Evolutionary conservation across 163 green algal genomes (phyloP).

Genomic region (Chlamydomonas reinhardtii): DNA sequence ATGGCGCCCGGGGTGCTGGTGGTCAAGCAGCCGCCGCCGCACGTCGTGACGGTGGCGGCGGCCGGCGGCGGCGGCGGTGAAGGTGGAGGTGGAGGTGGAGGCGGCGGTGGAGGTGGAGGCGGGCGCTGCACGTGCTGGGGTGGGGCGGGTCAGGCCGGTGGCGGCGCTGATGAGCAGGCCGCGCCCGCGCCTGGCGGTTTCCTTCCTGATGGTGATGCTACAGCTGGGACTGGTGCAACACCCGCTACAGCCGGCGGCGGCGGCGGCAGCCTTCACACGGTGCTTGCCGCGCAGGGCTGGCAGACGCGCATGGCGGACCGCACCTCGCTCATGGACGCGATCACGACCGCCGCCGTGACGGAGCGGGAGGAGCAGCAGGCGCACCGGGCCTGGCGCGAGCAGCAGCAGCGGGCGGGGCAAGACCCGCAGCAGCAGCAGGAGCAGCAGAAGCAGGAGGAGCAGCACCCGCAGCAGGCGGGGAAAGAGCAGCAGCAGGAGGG

Average conservation of each 20-base stretch:
- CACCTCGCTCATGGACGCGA: background rate
- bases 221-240: background rate
- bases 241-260: background rate
- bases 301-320: constrained; percentile 4
- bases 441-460: background rate
- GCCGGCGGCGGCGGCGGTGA: background rate
- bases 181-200: too few species aligned
- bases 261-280: constrained; percentile 2
- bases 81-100: background rate
- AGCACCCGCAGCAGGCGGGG: too few species aligned
- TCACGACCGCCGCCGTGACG: too few species aligned
- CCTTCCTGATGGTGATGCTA: background rate
- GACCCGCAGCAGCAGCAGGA: too few species aligned
- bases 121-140: background rate
- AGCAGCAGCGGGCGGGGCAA: too few species aligned
- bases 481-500: background rate
- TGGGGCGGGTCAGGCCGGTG: too few species aligned
- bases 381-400: too few species aligned
- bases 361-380: too few species aligned
- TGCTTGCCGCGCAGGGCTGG: constrained; percentile 27
- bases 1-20: constrained; percentile 29
- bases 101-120: background rate
- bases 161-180: too few species aligned
- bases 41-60: background rate
- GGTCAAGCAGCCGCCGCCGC: background rate